These are phyloP conservation scores for Trametes pubescens DNA, from an alignment of 1,284 basidiomycete genomes.

Conservation along the genomic window DNA sequence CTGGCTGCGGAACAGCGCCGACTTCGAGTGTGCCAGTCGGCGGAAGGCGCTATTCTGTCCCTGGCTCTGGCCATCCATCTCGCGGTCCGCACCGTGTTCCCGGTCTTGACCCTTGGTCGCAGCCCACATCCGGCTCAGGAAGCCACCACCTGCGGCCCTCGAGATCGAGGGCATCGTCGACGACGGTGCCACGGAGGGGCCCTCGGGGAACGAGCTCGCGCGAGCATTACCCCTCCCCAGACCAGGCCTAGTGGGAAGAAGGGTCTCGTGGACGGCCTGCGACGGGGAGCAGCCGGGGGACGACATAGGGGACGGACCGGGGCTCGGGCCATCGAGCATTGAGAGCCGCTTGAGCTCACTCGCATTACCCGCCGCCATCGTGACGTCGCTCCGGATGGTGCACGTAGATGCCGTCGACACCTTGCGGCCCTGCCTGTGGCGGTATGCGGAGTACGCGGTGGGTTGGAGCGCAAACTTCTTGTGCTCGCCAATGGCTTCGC, in stretches of 20 bases:
- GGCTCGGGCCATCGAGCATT: slow-evolving; percentile 20
- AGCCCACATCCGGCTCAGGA: slow-evolving; percentile 73
- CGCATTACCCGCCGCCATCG: slow-evolving; percentile 30
- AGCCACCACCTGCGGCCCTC: slow-evolving; percentile 49
- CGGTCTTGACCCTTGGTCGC: slow-evolving; percentile 56
- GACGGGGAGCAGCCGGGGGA: slow-evolving; percentile 27
- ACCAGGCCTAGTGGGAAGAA: slow-evolving; percentile 25
- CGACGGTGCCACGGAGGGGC: slow-evolving; percentile 45
- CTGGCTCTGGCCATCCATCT: slow-evolving; percentile 41
- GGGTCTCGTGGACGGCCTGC: slow-evolving; percentile 19
- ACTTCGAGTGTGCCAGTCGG: slow-evolving; percentile 53
- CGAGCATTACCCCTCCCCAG: slow-evolving; percentile 25
- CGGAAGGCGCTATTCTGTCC: slow-evolving; percentile 43
- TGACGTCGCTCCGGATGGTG: slow-evolving; percentile 41
- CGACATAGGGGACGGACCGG: slow-evolving; percentile 23
- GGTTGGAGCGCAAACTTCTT: slow-evolving; percentile 49
- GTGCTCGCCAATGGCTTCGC: slow-evolving; percentile 40
- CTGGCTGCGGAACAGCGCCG: slow-evolving; percentile 50
- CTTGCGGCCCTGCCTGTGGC: slow-evolving; percentile 52
- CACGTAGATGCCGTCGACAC: slow-evolving; percentile 46
- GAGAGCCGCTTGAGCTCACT: slow-evolving; percentile 33
- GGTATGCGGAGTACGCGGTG: slow-evolving; percentile 38
- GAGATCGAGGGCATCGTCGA: slow-evolving; percentile 54
- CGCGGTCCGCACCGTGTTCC: slow-evolving; percentile 36
- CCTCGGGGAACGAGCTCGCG: slow-evolving; percentile 31